Evolutionary conservation across 1,284 basidiomycete species (phyloP).

Genomic region (Papiliotrema laurentii): DNA sequence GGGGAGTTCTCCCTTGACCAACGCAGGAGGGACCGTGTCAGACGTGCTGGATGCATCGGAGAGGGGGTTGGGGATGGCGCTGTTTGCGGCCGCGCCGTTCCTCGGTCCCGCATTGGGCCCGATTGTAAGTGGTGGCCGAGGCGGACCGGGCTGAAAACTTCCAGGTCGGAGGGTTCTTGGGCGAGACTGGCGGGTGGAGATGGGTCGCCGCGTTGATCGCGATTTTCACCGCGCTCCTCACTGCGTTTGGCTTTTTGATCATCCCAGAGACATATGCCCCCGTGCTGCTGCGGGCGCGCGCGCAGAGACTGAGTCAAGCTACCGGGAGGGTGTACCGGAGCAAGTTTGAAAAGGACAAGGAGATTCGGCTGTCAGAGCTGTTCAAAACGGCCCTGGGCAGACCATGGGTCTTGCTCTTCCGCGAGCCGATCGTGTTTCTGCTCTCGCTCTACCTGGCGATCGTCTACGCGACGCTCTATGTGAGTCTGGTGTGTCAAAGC

Average conservation of each 20-base stretch:
- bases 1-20: conserved; percentile 44
- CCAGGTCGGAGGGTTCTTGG: conserved; percentile 41
- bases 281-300: conserved; percentile 44
- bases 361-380: conserved; percentile 32
- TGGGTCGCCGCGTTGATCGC: conserved; percentile 66
- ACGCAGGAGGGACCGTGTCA: conserved; percentile 43
- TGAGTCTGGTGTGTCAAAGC: conserved; percentile 7
- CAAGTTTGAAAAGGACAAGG: conserved; percentile 44
- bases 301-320: conserved; percentile 38
- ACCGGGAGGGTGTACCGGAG: conserved; percentile 45
- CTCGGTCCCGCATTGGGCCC: conserved; percentile 58
- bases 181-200: conserved; percentile 39
- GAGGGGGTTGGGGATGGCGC: conserved; percentile 47
- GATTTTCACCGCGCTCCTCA: conserved; percentile 45
- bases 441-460: conserved; percentile 44
- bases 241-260: conserved; percentile 30
- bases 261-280: conserved; percentile 51
- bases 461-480: conserved; percentile 40
- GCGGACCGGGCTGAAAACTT: neutral
- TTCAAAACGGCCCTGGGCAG: conserved; percentile 44
- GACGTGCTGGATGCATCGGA: conserved; percentile 41
- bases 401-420: conserved; percentile 48
- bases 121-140: conserved; percentile 11
- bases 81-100: conserved; percentile 63
- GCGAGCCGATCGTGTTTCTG: conserved; percentile 49